A percentile compares a stretch with the other conserved stretches of the same genome.
Conservation (phyloP, 2,329 filamentous ascomycete genomes). For the Ophiostoma sp. region DNA sequence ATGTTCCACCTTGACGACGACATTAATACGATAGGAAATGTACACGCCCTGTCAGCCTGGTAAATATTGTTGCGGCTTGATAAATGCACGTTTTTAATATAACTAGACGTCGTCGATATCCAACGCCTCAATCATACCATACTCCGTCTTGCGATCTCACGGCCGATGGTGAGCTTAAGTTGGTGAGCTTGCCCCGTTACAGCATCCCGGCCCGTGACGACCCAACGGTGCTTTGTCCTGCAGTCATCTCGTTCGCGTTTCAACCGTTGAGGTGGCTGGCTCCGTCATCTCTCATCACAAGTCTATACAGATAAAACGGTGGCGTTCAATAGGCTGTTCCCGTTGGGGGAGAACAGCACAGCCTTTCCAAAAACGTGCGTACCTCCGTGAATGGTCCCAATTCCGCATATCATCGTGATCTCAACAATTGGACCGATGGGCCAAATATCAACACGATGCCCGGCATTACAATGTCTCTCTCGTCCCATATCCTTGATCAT, state of each 20-base stretch:
- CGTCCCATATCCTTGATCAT: background rate
- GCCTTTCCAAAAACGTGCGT: too few relatives aligned
- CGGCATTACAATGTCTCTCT: background rate
- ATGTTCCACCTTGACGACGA: background rate
- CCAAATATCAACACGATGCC: too few relatives aligned
- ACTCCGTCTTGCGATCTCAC: background rate
- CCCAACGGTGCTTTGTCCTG: background rate
- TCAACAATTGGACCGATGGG: too few relatives aligned
- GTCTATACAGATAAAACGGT: background rate
- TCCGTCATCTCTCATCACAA: background rate
- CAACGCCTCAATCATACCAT: too few relatives aligned
- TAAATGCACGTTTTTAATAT: background rate
- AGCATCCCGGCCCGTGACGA: background rate
- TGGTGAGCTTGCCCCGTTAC: background rate
- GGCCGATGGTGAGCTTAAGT: background rate
- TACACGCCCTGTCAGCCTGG: background rate
- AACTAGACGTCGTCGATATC: too few relatives aligned
- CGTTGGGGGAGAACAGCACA: too few relatives aligned
- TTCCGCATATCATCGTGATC: too few relatives aligned
- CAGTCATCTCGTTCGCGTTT: background rate
- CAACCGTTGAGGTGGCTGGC: background rate
- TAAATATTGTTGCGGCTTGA: background rate
- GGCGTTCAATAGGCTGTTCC: background rate
- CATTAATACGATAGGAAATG: background rate
- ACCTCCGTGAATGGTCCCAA: too few relatives aligned